A percentile compares a stretch with the other conserved stretches of the same genome.
phyloP scores from a whole-genome alignment of 2,329 filamentous ascomycete species.

The Pseudocercospora vitis region DNA sequence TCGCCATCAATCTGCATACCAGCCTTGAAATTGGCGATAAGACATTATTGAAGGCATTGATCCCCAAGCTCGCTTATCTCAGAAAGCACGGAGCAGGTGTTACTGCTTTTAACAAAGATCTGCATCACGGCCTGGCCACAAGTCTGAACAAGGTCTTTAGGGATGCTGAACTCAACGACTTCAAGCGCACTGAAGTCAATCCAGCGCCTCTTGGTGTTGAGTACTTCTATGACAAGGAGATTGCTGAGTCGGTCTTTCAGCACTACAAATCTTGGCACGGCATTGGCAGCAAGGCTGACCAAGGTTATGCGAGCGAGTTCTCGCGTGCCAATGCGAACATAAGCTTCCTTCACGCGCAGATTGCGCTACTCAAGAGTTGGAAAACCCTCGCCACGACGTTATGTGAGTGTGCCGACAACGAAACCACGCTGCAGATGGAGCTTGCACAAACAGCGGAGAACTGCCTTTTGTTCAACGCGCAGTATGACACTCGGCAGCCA shows the following conservation, averaged over 20 bases:
- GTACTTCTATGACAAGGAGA: slow-evolving; percentile 80
- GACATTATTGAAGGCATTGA: slow-evolving; percentile 67
- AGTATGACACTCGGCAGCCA: slow-evolving; percentile 68
- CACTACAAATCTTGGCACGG: slow-evolving; percentile 79
- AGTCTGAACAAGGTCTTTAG: slow-evolving; percentile 81
- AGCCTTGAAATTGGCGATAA: slow-evolving; percentile 72
- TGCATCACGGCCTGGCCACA: slow-evolving; percentile 79
- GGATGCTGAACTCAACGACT: slow-evolving; percentile 69
- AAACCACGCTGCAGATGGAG: slow-evolving; percentile 62
- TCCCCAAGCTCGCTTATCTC: slow-evolving; percentile 76
- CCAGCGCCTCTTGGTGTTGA: slow-evolving; percentile 60
- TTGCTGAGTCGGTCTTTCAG: slow-evolving; percentile 72
- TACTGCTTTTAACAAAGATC: slow-evolving; percentile 80
- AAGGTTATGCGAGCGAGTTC: slow-evolving; percentile 81
- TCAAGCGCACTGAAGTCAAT: slow-evolving; percentile 69
- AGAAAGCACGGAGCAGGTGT: slow-evolving; percentile 74
- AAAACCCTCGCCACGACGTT: slow-evolving; percentile 84
- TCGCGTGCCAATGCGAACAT: slow-evolving; percentile 85
- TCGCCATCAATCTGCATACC: slow-evolving; percentile 88
- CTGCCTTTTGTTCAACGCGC: slow-evolving; percentile 76
- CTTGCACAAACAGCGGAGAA: slow-evolving; percentile 74
- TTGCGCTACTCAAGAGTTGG: slow-evolving; percentile 83
- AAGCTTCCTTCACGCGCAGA: slow-evolving; percentile 87
- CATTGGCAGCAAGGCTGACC: slow-evolving; percentile 45
- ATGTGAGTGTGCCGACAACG: slow-evolving; percentile 59